phyloP scores from a whole-genome alignment of 2,329 filamentous ascomycete genomes.

The Juglanconis oblonga region DNA sequence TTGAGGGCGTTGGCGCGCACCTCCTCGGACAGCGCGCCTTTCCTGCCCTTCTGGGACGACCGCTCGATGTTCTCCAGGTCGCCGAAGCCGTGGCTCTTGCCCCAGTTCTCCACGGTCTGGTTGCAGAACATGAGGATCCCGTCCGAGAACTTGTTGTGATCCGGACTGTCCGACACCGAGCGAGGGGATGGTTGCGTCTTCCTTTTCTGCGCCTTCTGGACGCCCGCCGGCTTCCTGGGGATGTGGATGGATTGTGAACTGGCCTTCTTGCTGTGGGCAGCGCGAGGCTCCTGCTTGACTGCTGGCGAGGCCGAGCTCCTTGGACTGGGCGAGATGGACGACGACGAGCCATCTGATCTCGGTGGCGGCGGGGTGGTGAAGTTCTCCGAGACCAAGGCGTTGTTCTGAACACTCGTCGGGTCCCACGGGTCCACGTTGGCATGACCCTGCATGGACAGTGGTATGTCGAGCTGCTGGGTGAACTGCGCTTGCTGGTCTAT shows the following conservation, averaged over 20 bases:
- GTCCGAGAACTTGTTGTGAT: slow-evolving; percentile 48
- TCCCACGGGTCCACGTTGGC: slow-evolving; percentile 42
- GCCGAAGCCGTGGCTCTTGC: slow-evolving; percentile 50
- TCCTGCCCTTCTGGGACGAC: slow-evolving; percentile 52
- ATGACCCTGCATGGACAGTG: slow-evolving; percentile 34
- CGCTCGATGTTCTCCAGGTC: slow-evolving; percentile 50
- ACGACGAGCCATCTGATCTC: slow-evolving; percentile 5
- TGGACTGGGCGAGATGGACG: slow-evolving; percentile 16
- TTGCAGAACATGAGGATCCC: slow-evolving; percentile 53
- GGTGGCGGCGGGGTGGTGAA: slow-evolving; percentile 24
- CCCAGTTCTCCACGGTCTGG: slow-evolving; percentile 29
- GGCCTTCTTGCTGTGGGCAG: neutral
- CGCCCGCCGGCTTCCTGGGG: neutral
- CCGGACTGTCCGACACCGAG: slow-evolving; percentile 25
- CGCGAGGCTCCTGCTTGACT: slow-evolving; percentile 22
- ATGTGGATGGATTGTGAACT: neutral
- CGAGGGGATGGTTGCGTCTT: slow-evolving; percentile 29
- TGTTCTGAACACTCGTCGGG: slow-evolving; percentile 32
- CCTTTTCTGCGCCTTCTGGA: slow-evolving; percentile 32
- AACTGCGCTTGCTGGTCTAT: slow-evolving; percentile 23
- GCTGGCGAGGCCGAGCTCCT: slow-evolving; percentile 25
- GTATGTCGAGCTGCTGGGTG: slow-evolving; percentile 33
- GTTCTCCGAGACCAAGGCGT: slow-evolving; percentile 37
- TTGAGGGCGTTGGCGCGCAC: slow-evolving; percentile 53
- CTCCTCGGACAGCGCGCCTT: slow-evolving; percentile 52